Conservation (phyloP, 2,329 filamentous ascomycete species). For the Exophiala oligosperma region DNA sequence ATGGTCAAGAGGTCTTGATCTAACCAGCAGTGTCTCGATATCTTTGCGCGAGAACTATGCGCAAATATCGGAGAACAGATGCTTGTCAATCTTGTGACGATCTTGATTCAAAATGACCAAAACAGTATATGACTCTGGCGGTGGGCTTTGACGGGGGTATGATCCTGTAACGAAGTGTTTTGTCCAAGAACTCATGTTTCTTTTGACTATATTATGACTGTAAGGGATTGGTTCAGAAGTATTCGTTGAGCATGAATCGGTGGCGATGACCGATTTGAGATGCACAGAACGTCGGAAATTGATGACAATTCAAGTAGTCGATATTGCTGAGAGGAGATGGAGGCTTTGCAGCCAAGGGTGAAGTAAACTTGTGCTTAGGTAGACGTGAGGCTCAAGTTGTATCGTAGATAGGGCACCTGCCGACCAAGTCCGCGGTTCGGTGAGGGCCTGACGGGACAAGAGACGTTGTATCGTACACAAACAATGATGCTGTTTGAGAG, state of each 20-base stretch:
- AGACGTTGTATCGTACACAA: neutral
- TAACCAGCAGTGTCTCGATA: slow-evolving; percentile 10
- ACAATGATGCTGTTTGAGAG: slow-evolving; percentile 5
- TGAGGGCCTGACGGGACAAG: slow-evolving; percentile 1
- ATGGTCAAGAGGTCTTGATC: slow-evolving; percentile 12
- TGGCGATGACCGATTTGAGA: neutral
- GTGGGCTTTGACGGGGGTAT: slow-evolving; percentile 24
- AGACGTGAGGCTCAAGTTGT: slow-evolving; percentile 9
- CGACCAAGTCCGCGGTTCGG: slow-evolving; percentile 4
- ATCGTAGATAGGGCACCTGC: slow-evolving; percentile 2
- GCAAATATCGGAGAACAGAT: slow-evolving; percentile 13
- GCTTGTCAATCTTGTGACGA: slow-evolving; percentile 17
- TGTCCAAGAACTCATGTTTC: slow-evolving; percentile 25
- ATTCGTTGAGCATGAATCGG: slow-evolving; percentile 1
- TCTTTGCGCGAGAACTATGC: slow-evolving; percentile 10
- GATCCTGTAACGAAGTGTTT: slow-evolving; percentile 15
- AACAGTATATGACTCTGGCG: slow-evolving; percentile 27
- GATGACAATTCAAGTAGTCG: too few species aligned
- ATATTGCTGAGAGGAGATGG: neutral
- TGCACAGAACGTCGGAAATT: too few species aligned
- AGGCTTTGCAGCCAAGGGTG: neutral
- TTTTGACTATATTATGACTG: slow-evolving; percentile 13
- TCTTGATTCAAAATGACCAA: slow-evolving; percentile 19
- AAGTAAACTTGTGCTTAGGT: neutral
- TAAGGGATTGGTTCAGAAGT: slow-evolving; percentile 13